Evolutionary conservation across 2,329 filamentous ascomycete genomes (phyloP).

Genomic region (Cercospora berteroae): DNA sequence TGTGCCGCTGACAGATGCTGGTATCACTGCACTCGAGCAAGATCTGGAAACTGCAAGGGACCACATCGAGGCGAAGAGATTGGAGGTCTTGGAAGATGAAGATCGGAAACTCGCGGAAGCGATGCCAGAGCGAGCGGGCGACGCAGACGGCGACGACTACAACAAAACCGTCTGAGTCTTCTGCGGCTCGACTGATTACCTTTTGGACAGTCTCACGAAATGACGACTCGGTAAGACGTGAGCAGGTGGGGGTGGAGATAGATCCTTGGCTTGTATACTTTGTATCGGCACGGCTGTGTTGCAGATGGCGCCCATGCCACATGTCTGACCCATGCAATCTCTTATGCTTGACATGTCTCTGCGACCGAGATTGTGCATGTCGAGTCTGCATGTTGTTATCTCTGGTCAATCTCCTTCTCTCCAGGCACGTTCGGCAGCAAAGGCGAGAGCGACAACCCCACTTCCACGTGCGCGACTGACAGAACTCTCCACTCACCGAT

Average conservation of each 20-base stretch:
- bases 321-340: neutral
- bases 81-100: constrained; percentile 41
- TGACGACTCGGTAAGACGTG: neutral
- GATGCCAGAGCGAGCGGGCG: constrained; percentile 46
- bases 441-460: neutral
- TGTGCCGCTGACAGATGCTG: constrained; percentile 24
- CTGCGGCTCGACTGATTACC: neutral
- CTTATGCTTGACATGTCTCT: neutral
- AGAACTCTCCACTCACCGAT: neutral
- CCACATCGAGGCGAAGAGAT: constrained; percentile 39
- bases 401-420: neutral
- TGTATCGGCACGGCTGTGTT: neutral
- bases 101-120: constrained; percentile 42
- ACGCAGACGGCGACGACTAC: constrained; percentile 48
- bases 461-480: neutral
- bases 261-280: neutral
- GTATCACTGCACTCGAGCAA: constrained; percentile 35
- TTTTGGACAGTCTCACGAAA: neutral
- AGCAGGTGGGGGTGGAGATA: neutral
- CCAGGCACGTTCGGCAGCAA: neutral
- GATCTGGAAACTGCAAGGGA: constrained; percentile 44
- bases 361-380: neutral
- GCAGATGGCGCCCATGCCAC: neutral
- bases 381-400: neutral
- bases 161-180: constrained; percentile 48